These are phyloP conservation scores for Fusarium oxysporum DNA, from an alignment of 2,329 filamentous ascomycete species.

Conservation along the genomic window DNA sequence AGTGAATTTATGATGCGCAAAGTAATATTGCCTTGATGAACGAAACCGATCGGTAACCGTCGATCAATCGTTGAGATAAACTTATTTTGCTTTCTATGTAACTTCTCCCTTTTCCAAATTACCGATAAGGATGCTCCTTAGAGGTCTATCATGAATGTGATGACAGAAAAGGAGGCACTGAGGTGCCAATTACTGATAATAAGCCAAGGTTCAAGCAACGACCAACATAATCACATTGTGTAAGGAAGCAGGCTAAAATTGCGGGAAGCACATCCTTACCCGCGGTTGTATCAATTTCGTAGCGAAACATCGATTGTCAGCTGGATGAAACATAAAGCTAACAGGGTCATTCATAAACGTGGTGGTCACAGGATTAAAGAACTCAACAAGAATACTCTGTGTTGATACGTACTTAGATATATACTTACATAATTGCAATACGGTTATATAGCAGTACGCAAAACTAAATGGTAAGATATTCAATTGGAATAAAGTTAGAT, in stretches of 20 bases:
- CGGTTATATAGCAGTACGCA: background rate
- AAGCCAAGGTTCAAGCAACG: background rate
- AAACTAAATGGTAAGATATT: background rate
- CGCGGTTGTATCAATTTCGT: background rate
- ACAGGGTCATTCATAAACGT: conserved; percentile 2
- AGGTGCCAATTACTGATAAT: background rate
- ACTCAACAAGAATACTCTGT: background rate
- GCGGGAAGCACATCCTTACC: background rate
- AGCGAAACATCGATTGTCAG: conserved; percentile 15
- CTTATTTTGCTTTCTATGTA: background rate
- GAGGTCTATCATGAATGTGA: no score
- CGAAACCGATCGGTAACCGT: background rate
- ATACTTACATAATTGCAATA: background rate
- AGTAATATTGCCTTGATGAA: background rate
- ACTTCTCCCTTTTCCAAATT: background rate
- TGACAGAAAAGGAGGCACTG: no score
- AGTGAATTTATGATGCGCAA: fast-evolving
- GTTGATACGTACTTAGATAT: background rate
- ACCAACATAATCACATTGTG: background rate
- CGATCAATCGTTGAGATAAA: background rate
- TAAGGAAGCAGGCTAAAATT: background rate
- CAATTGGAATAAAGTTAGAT: background rate
- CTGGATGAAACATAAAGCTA: conserved; percentile 18
- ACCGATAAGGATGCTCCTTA: no score
- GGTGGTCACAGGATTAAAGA: conserved; percentile 15